Base-by-base conservation (phyloP, 441 rosid genomes). In the Croton laevigatus region DNA sequence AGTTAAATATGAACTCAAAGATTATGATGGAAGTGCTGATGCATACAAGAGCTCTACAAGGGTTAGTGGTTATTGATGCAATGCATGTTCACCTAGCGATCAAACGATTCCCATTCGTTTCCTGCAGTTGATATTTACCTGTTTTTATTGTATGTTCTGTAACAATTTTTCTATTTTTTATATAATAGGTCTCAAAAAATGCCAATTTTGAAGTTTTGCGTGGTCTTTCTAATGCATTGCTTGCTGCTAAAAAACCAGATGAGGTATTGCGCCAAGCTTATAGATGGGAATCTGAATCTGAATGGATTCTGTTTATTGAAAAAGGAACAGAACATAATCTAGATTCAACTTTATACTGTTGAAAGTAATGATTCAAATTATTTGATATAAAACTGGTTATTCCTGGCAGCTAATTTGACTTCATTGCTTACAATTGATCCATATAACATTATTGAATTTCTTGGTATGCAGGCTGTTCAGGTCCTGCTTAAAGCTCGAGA, bases 231-330 rank as follows among this genome's bases (percentile, higher is more conserved):
- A 90, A 94, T 70, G 82, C 96, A 7, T 83, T 90, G 76, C 83
- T 94, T 79, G 97, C 97, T 82, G 90, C 98, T 14, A 86, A 89
- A 81, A 94, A 83, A 77, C 95, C 97, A n/a, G 89, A 84, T 74
- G 91, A 90, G 96, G 98, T 94, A 77, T 70, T 77, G 59, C 62
- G 45, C 74, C 38, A n/a, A 59, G 55, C 54, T 20, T 68, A 14
- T 60, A 58, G 46, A 73, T 66, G 59, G 59, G 66, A 68, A 48
- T 64, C 61, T 63, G 59, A 60, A 14, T 46, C 4, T 27, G 32
- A 27, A 27, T 27, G 54, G 42, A 38, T 54, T 27, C 27, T 40
- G 14, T 27, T 27, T 27, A 27, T 27, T 27, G 2, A 27, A 27
- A 27, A 27, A 27, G 32, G 32, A 27, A 2, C 32, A 27, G 32